Percentiles rank a stretch among this genome's conserved stretches.
Evolutionary conservation across 1,284 basidiomycete genomes (phyloP).

Genomic region (Cutaneotrichosporon sp.): DNA sequence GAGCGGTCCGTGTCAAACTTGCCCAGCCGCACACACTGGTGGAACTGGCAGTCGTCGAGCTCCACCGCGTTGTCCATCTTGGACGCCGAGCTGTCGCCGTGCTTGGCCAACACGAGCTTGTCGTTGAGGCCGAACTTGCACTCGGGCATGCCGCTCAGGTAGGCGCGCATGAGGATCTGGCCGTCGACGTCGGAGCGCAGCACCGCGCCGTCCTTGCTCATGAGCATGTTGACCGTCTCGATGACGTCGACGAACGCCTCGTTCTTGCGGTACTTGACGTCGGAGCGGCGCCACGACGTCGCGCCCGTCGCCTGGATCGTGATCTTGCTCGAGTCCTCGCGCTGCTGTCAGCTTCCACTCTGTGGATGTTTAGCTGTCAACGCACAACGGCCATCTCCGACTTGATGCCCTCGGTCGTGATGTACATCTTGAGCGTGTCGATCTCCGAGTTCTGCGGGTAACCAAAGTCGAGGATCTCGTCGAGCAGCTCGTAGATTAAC

Average conservation of each 20-base stretch:
- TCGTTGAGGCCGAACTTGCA: conserved; percentile 99
- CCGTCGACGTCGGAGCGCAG: conserved; percentile 98
- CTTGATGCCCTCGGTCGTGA: conserved; percentile 95
- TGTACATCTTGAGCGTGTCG: conserved; percentile 96
- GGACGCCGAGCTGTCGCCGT: conserved; percentile 60
- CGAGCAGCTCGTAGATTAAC: conserved; percentile 91
- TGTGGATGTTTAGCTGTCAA: conserved; percentile 13
- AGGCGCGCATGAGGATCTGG: conserved; percentile 97
- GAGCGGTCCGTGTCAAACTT: conserved; percentile 92
- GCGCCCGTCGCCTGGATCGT: conserved; percentile 94
- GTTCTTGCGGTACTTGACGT: conserved; percentile 98
- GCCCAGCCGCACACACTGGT: conserved; percentile 93
- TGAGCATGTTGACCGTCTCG: conserved; percentile 92
- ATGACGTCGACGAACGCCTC: conserved; percentile 98
- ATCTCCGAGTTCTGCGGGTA: conserved; percentile 99
- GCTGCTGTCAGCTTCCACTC: conserved; percentile 55
- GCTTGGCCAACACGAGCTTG: conserved; percentile 94
- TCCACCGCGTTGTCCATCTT: conserved; percentile 77
- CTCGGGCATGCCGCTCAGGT: conserved; percentile 91
- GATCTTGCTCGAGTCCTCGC: conserved; percentile 93
- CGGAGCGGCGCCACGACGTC: conserved; percentile 87
- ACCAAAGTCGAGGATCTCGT: conserved; percentile 98
- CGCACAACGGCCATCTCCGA: conserved; percentile 74
- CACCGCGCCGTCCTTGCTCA: conserved; percentile 92
- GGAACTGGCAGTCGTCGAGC: conserved; percentile 96